A percentile compares a stretch with the other conserved stretches of the same genome.
Evolutionary conservation across 352 stramenopile genomes (phyloP).

Genomic region (Hyaloperonospora brassicae): DNA sequence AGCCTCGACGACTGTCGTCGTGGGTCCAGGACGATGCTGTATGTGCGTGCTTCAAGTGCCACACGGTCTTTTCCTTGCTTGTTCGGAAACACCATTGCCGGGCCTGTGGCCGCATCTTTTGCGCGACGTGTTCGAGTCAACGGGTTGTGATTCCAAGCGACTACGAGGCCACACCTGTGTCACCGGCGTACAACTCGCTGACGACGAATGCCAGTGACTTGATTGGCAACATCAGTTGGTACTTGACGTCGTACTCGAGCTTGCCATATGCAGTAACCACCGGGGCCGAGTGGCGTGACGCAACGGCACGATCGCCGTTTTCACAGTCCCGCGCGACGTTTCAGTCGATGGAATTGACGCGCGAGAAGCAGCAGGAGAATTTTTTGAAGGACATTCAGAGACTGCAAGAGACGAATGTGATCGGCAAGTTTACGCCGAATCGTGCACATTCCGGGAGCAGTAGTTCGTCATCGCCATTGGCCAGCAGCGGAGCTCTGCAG

Average conservation of each 20-base stretch:
- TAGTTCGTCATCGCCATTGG: constrained; percentile 21
- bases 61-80: constrained; percentile 70
- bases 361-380: constrained; percentile 42
- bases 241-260: constrained; percentile 60
- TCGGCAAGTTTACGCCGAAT: constrained; percentile 71
- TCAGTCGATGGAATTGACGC: constrained; percentile 18
- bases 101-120: constrained; percentile 79
- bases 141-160: constrained; percentile 72
- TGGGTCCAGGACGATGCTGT: constrained; percentile 84
- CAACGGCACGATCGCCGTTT: neutral
- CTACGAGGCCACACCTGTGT: constrained; percentile 69
- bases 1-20: constrained; percentile 64
- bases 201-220: constrained; percentile 66
- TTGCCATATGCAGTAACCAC: constrained; percentile 12
- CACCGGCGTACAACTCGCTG: constrained; percentile 47
- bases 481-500: constrained; percentile 7
- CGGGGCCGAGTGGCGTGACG: constrained; percentile 7
- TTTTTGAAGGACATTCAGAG: constrained; percentile 73
- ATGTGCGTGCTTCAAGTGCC: constrained; percentile 82
- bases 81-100: constrained; percentile 79
- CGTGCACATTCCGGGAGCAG: constrained; percentile 25
- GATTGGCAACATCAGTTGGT: constrained; percentile 80
- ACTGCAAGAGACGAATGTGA: constrained; percentile 50
- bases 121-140: constrained; percentile 68
- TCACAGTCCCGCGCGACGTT: constrained; percentile 8